Base-by-base conservation (phyloP, 768 basidiomycete genomes). In the Rickenella mellea region DNA sequence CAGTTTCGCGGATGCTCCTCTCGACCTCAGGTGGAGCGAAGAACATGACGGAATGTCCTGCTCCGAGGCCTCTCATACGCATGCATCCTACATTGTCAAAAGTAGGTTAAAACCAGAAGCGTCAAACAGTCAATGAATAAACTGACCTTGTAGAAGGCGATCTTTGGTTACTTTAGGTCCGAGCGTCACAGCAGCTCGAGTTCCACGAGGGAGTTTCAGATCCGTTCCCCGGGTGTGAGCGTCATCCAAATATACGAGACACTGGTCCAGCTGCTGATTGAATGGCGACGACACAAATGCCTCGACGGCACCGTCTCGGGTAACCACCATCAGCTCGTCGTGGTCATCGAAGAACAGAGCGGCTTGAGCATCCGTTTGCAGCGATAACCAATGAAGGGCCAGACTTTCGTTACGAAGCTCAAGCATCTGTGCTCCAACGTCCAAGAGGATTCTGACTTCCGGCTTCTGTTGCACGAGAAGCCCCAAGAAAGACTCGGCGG, bases 381-480 rank as follows among this genome's bases (percentile, higher is more conserved):
- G 41, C 15, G 38, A 27, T 4, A 77, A 53, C 76, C 75, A 77
- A 2, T 49, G 31, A 15, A 41, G 27, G 2, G 61, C 69, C 4
- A 77, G 40, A 20, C 69, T 56, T 2, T 49, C 26, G 45, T 74
- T 77, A 19, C 60, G 53, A 42, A 73, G 55, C 32, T 77, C 74
- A 7, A 77, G 55, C 56, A 78, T 70, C 46, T 77, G 74, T 0
- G 74, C 74, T 3, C 74, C 76, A 10, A 77, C 73, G 32, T 77
- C 74, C 12, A 77, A 53, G 15, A 77, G 52, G 5, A 76, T 72
- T 19, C 60, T 61, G 21, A 76, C 59, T n/a, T 58, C 52, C 3
- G 65, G 67, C 1, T 41, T 41, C 46, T 70, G 62, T 1, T 42
- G n/a, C 9, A 61, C 58, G 3, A 77, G 14, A 15, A 56, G 42